Percentiles rank a stretch among this genome's conserved stretches.
phyloP scores from a whole-genome alignment of 495 filamentous ascomycete species.

The Aspergillus cristatus region DNA sequence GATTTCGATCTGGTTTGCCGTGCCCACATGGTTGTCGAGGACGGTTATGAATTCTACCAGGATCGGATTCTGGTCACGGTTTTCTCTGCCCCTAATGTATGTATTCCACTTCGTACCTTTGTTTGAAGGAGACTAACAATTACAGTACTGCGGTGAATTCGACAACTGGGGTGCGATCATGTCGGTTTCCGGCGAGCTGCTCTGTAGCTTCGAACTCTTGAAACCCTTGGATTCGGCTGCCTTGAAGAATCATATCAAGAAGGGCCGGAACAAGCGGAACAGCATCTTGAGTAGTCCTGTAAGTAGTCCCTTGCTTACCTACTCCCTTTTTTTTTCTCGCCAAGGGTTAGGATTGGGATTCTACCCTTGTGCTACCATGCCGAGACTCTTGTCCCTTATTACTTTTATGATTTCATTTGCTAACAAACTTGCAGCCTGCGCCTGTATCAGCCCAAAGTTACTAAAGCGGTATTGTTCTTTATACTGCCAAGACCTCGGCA shows the following conservation, averaged over 20 bases:
- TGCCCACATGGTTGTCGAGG: constrained; percentile 99
- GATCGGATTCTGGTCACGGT: constrained; percentile 94
- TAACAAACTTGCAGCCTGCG: constrained; percentile 30
- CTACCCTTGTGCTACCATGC: constrained; percentile 21
- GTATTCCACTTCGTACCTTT: constrained; percentile 19
- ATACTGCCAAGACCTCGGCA: constrained; percentile 14
- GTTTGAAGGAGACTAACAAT: constrained; percentile 13
- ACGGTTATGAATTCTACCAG: constrained; percentile 98
- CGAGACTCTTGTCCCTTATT: constrained; percentile 14
- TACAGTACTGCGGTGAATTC: constrained; percentile 95
- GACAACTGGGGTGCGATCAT: constrained; percentile 99
- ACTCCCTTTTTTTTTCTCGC: constrained; percentile 13
- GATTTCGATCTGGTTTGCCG: constrained; percentile 97
- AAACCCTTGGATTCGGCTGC: constrained; percentile 96
- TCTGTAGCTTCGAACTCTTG: constrained; percentile 94
- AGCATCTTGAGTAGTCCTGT: constrained; percentile 92
- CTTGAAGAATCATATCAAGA: constrained; percentile 98
- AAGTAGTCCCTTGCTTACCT: constrained; percentile 32
- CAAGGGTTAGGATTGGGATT: constrained; percentile 15
- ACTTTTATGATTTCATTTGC: constrained; percentile 7
- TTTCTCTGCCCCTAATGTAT: constrained; percentile 94
- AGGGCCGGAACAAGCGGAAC: constrained; percentile 82
- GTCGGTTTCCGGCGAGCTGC: constrained; percentile 86
- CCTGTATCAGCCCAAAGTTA: constrained; percentile 41
- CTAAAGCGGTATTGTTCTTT: constrained; percentile 14